Conservation (phyloP, 2,329 filamentous ascomycete species). For the Phialocephala sp. region DNA sequence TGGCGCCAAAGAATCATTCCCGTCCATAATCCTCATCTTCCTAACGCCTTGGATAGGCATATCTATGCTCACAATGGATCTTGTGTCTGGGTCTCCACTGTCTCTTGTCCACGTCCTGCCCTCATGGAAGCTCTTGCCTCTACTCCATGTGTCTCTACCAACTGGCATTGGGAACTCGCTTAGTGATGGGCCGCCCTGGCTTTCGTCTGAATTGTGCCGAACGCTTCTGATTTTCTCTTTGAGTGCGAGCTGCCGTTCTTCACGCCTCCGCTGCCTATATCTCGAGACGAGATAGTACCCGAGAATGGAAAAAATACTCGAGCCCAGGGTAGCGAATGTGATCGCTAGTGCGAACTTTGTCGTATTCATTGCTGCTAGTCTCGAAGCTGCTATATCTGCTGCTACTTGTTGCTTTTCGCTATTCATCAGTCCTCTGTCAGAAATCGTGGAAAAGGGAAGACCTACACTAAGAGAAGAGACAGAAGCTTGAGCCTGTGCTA, state of each 20-base stretch:
- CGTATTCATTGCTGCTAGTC: conserved; percentile 25
- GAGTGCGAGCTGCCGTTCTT: conserved; percentile 19
- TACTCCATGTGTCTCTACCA: conserved; percentile 20
- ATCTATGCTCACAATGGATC: neutral
- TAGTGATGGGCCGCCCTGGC: conserved; percentile 13
- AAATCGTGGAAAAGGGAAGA: neutral
- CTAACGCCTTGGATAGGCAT: neutral
- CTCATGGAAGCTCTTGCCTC: conserved; percentile 10
- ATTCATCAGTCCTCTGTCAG: neutral
- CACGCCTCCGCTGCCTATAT: conserved; percentile 18
- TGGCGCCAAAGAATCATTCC: neutral
- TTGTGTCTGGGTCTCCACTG: neutral
- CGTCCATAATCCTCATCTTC: neutral
- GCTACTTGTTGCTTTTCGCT: conserved; percentile 19
- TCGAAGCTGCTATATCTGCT: conserved; percentile 15
- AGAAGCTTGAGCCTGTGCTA: conserved; percentile 25
- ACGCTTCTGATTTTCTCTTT: conserved; percentile 23
- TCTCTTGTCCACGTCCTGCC: conserved; percentile 13
- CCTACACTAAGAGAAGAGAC: conserved; percentile 19
- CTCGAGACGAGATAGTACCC: conserved; percentile 25
- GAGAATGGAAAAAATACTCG: conserved; percentile 30
- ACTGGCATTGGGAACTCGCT: conserved; percentile 27
- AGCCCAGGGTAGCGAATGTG: conserved; percentile 36
- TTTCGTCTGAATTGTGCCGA: conserved; percentile 16
- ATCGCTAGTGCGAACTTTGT: conserved; percentile 29